Evolutionary conservation across 2,329 filamentous ascomycete species (phyloP), one percentile per base, ranked within the genome.

Genomic region (Hyphodiscus sp.): DNA sequence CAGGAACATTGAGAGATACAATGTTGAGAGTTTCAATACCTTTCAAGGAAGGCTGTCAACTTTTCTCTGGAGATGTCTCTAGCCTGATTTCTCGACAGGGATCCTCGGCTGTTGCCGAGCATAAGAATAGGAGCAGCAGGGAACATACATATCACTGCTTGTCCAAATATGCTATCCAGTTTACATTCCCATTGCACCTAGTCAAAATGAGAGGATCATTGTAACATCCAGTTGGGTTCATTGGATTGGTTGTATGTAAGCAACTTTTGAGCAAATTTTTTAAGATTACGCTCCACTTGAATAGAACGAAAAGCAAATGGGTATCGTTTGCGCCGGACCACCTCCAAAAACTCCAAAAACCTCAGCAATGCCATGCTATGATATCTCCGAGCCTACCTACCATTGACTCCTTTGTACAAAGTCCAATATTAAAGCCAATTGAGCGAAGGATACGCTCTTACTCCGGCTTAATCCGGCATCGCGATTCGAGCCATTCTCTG

Each of bases 401-500:
- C 16, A 13, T 19, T 47, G 9, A 18, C 16, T 20, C 26, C 26
- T 7, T n/a, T 18, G 7, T 26, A 46, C 45, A 46, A 38, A 38
- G 11, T 46, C 19, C 45, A 46, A 46, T 29, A 20, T 45, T 15
- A 53, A 18, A 7, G 19, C 15, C n/a, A 19, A 15, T 15, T 6
- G 15, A n/a, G 15, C 42, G n/a, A 18, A 23, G 41, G 15, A 6
- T 20, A 48, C 18, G 18, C 33, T 42, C 5, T 49, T 26, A 58
- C 26, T 53, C 50, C 5, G 59, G 60, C 5, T 49, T 26, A 58
- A 33, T 53, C 50, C 5, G 59, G 60, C 15, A 60, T 44, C 46
- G 60, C 61, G 43, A 58, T 55, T 46, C 63, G 58, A 42, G 66
- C 63, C 47, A 65, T 56, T 41, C 47, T 54, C 33, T 60, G 49